Evolutionary conservation across 1,139 yeast species (phyloP).

Genomic region (Suhomyces guaymorum): DNA sequence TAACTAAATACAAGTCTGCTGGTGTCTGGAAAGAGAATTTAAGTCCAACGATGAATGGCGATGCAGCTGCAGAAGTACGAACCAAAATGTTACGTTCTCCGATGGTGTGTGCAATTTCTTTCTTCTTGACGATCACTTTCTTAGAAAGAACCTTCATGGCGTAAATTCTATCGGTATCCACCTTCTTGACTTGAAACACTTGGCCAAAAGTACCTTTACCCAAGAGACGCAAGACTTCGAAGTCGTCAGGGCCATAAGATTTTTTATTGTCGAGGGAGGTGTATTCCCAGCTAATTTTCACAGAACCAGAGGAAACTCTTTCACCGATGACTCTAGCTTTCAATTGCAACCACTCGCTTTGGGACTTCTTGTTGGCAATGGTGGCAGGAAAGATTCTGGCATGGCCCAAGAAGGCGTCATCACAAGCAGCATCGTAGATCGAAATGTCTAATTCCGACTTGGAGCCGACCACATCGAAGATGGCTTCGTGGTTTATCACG

Average conservation of each 20-base stretch:
- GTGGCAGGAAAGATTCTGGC: conserved; percentile 72
- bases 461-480: conserved; percentile 85
- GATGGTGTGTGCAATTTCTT: conserved; percentile 95
- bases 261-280: conserved; percentile 62
- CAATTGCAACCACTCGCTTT: conserved; percentile 70
- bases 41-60: conserved; percentile 89
- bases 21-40: conserved; percentile 96
- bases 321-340: conserved; percentile 77
- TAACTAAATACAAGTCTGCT: conserved; percentile 83
- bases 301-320: conserved; percentile 66
- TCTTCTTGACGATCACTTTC: conserved; percentile 91
- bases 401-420: conserved; percentile 86
- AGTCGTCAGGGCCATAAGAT: conserved; percentile 90
- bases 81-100: conserved; percentile 95
- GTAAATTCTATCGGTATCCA: conserved; percentile 83
- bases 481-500: conserved; percentile 42
- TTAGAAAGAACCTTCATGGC: conserved; percentile 97
- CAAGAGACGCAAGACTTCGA: conserved; percentile 81
- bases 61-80: conserved; percentile 75
- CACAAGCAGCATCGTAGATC: conserved; percentile 79
- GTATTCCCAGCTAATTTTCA: conserved; percentile 73
- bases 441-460: conserved; percentile 83
- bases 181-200: conserved; percentile 91
- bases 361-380: conserved; percentile 33
- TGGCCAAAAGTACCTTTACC: conserved; percentile 98